Base-by-base conservation (phyloP, 306 rosid genomes). In the Vicia sativa region DNA sequence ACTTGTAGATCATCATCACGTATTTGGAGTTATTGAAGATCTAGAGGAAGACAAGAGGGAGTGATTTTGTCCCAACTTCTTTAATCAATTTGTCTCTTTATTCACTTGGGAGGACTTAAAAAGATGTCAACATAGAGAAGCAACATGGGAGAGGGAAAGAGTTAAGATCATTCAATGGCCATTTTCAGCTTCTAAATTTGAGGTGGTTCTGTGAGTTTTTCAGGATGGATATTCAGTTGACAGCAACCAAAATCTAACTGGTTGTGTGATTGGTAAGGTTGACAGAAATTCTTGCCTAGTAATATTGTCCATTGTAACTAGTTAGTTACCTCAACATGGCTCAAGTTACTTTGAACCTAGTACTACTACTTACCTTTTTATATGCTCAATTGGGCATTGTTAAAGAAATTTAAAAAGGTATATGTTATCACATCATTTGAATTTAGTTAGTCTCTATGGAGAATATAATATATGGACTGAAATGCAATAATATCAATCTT, bases 11-110 rank as follows among this genome's bases (percentile, higher is more conserved):
- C 90, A 87, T 66, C 90, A 84, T 39, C 88, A 65, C 23, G 74
- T 83, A 52, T 87, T 77, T 11, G 88, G 86, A 41, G 82, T 81
- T 2, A 79, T 57, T 12, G 90, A 82, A 74, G 90, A 82, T 62
- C 44, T 74, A 60, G 95, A 88, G 78, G 95, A 88, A 64, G 95
- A 88, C 79, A 74, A 74, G 49, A 76, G 83, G 74, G 85, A 85
- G 62, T 87, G 48, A 72, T 29, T 55, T 12, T 49, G 37, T 18
- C 38, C 9, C 49, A 63, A 49, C 67, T 65, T 67, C 65, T 66
- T 16, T 13, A 29, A 58, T 46, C 73, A 49, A 25, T 31, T 48
- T 59, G 53, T 52, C 69, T 54, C 72, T 55, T 64, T 25, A 44
- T 48, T 46, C 49, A 48, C 67, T 50, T 66, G 61, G 72, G 53